Base-by-base conservation (phyloP, 345 rosid genomes). In the Bretschneidera sinensis region DNA sequence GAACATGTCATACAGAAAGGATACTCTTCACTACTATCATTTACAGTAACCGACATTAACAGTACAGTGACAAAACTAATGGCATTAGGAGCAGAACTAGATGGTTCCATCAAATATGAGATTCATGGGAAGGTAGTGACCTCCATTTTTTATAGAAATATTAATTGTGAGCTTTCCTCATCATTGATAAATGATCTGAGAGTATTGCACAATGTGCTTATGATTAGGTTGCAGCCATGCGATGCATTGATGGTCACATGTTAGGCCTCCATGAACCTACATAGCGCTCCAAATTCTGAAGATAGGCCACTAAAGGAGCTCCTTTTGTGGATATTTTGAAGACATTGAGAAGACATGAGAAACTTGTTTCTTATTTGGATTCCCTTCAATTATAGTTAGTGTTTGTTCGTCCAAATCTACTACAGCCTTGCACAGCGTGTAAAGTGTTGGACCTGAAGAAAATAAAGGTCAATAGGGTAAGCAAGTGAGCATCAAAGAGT, bases 31-130 rank as follows among this genome's bases (percentile, higher is more conserved):
- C 45, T 86, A 57, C 65, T 94, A 43, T 90, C 99, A 0, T 88
- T 94, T 71, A 84, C 92, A 16, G 97, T 94, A 59, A 35, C 83
- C 2, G 97, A 94, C 71, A 86, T 94, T 43, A 94, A 83, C 65
- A 76, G 71, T 43, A 51, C 84, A n/a, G 79, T 86, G 55, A 77
- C 96, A 21, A 90, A 94, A 74, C 70, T 87, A 48, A 86, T 90
- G 92, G 85, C 84, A 43, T 70, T 90, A 62, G 97, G 96, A 60
- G 99, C 85, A 5, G 96, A 90, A 39, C 80, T 94, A 21, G 97
- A 94, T 62, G 97, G 95, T 33, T 76, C 91, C 55, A 86, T 94
- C 83, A 94, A 90, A 65, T 75, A 90, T 58, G 95, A 94, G 74
- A 79, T 90, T 72, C 92, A 90, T 34, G 97, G 99, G 68, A 94